A percentile compares a stretch with the other conserved stretches of the same genome.
These are phyloP conservation scores for Oidium heveae DNA, from an alignment of 2,329 filamentous ascomycete species.

Conservation along the genomic window DNA sequence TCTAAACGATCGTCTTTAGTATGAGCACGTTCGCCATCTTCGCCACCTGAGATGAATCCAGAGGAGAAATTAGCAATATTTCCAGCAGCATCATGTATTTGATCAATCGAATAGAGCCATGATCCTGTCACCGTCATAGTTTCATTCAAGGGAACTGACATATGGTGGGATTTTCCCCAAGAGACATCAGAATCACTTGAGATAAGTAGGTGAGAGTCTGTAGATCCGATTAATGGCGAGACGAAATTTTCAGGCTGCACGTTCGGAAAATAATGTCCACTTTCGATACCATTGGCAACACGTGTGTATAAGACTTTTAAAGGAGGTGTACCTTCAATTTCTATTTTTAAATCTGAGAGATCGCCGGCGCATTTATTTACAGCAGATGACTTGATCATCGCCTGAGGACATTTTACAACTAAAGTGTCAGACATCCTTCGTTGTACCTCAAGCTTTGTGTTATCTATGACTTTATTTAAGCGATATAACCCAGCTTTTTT, in stretches of 20 bases:
- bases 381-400: conserved; percentile 38
- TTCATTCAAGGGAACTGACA: conserved; percentile 72
- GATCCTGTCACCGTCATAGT: conserved; percentile 54
- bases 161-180: conserved; percentile 54
- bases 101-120: conserved; percentile 79
- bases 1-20: conserved; percentile 36
- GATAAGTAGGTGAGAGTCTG: conserved; percentile 29
- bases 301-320: conserved; percentile 83
- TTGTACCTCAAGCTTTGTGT: conserved; percentile 83
- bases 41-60: conserved; percentile 18
- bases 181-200: conserved; percentile 39
- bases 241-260: conserved; percentile 70
- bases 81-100: conserved; percentile 74
- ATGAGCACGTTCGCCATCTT: conserved; percentile 39
- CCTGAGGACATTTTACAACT: conserved; percentile 66
- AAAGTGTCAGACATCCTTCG: conserved; percentile 51
- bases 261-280: conserved; percentile 74
- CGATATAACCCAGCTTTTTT: conserved; percentile 78
- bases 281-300: conserved; percentile 58
- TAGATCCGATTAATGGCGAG: conserved; percentile 46
- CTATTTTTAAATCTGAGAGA: conserved; percentile 58
- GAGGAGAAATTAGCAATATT: conserved; percentile 57
- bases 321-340: conserved; percentile 72
- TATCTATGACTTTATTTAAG: conserved; percentile 64
- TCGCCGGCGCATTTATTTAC: conserved; percentile 61